These are phyloP conservation scores for Striga hermonthica DNA, from an alignment of 305 asterid genomes.

Conservation along the genomic window DNA sequence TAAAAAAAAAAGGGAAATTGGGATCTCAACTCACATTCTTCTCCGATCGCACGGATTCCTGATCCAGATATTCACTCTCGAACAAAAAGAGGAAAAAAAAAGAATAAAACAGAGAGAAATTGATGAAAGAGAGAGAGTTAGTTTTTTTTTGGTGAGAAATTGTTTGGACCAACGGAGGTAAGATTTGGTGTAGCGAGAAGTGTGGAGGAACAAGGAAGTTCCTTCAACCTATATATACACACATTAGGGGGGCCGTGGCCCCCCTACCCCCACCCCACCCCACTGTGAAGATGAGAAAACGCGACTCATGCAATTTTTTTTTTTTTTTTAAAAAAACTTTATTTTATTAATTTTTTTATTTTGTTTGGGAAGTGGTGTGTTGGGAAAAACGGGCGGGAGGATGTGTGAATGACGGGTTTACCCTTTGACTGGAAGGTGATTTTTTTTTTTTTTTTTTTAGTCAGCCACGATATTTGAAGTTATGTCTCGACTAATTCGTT, in stretches of 20 bases:
- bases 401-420: neutral
- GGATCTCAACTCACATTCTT: conserved; percentile 28
- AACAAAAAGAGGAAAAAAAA: neutral
- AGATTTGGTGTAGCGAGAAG: neutral
- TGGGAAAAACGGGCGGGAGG: neutral
- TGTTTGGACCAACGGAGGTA: conserved; percentile 18
- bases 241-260: neutral
- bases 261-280: too few relatives aligned
- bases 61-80: conserved; percentile 34
- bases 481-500: too few relatives aligned
- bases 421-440: conserved; percentile 2
- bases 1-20: neutral
- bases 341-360: neutral
- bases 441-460: neutral
- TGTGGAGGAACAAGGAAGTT: neutral
- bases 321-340: neutral
- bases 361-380: neutral
- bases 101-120: neutral
- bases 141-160: neutral
- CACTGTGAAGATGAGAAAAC: too few relatives aligned
- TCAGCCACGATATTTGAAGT: too few relatives aligned
- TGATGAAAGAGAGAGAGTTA: conserved; percentile 6
- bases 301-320: too few relatives aligned
- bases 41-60: conserved; percentile 20
- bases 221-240: neutral